Percentiles rank a stretch among this genome's conserved stretches.
Conservation (phyloP, 192 early-diverging fungal genomes). For the Umbelopsis vinacea region DNA sequence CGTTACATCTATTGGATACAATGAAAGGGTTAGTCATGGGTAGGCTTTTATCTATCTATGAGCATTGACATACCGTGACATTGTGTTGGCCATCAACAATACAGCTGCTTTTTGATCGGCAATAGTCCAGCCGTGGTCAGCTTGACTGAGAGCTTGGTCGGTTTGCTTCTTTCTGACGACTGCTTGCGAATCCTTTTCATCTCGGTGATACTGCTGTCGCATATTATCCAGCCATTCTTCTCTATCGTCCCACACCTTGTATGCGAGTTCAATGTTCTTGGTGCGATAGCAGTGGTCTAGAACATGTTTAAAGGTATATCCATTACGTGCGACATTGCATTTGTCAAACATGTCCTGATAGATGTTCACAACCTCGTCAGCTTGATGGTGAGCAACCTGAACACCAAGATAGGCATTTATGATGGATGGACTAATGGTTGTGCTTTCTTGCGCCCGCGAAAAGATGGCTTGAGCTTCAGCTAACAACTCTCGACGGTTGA, state of each 20-base stretch:
- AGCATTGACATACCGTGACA: constrained; percentile 54
- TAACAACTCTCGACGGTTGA: constrained; percentile 31
- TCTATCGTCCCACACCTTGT: constrained; percentile 71
- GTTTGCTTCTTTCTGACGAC: constrained; percentile 19
- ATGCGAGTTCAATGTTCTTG: constrained; percentile 62
- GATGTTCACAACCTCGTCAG: constrained; percentile 47
- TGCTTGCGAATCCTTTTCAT: constrained; percentile 15
- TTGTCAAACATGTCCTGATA: constrained; percentile 58
- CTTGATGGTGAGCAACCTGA: constrained; percentile 57
- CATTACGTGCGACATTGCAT: constrained; percentile 53
- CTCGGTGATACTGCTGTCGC: constrained; percentile 31
- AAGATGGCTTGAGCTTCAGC: constrained; percentile 43
- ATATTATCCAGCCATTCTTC: constrained; percentile 57
- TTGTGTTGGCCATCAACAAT: constrained; percentile 66
- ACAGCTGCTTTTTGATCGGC: constrained; percentile 58
- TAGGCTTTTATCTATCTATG: not conserved
- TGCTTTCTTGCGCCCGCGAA: constrained; percentile 18
- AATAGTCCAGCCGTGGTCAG: constrained; percentile 52
- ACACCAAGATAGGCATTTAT: constrained; percentile 66
- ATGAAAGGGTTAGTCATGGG: not conserved
- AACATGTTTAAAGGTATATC: constrained; percentile 63
- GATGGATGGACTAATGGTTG: constrained; percentile 45
- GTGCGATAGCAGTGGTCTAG: constrained; percentile 65
- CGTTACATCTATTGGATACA: constrained; percentile 42
- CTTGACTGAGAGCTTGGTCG: constrained; percentile 46